These are phyloP conservation scores for Yamadazyma membranifaciens DNA, from an alignment of 1,139 yeast genomes.

Conservation along the genomic window DNA sequence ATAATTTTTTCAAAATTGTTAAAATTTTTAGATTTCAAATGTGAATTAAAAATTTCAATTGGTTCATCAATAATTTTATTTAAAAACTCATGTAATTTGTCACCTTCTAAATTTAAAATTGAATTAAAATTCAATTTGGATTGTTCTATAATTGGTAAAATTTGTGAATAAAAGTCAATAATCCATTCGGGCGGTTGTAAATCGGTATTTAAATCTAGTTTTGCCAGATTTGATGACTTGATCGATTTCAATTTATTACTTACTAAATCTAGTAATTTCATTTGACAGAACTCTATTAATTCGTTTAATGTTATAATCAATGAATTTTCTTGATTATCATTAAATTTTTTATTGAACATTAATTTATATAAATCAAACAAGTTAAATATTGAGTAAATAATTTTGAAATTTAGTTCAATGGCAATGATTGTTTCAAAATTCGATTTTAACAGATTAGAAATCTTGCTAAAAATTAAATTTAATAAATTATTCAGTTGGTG, in stretches of 20 bases:
- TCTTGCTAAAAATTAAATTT: conserved; percentile 31
- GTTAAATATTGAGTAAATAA: conserved; percentile 58
- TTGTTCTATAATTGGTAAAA: conserved; percentile 51
- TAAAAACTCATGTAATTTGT: conserved; percentile 32
- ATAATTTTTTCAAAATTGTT: conserved; percentile 38
- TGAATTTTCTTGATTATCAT: conserved; percentile 16
- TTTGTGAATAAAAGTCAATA: conserved; percentile 51
- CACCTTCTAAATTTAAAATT: conserved; percentile 35
- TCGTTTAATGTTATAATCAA: conserved; percentile 25
- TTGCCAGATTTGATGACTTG: conserved; percentile 39
- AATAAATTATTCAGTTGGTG: conserved; percentile 28
- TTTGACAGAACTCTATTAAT: conserved; percentile 32
- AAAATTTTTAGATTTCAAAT: conserved; percentile 28
- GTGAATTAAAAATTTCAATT: conserved; percentile 39
- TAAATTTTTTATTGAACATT: conserved; percentile 59
- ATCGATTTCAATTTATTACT: conserved; percentile 42
- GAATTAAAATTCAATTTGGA: conserved; percentile 29
- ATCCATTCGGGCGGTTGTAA: conserved; percentile 77
- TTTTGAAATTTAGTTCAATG: conserved; percentile 57
- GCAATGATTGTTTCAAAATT: conserved; percentile 69
- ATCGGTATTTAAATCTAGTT: conserved; percentile 43
- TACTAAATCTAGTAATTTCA: conserved; percentile 40
- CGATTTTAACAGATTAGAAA: conserved; percentile 39
- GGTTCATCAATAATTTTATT: conserved; percentile 48
- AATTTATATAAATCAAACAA: conserved; percentile 65